Conservation (phyloP, 371 early-diverging fungal species). For the Mucor mucedo region DNA sequence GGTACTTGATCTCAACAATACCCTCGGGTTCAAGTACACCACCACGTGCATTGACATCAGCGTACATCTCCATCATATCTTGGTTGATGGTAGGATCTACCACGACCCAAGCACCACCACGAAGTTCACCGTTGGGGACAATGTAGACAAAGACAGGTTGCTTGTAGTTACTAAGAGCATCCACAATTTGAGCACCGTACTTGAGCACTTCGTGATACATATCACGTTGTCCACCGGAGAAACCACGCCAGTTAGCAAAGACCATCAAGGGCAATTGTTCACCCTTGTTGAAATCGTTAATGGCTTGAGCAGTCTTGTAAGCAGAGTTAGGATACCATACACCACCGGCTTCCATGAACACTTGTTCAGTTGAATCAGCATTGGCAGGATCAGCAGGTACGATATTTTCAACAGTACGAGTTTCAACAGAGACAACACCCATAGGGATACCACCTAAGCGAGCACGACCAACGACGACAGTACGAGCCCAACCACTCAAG, state of each 20-base stretch:
- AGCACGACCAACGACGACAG: slow-evolving; percentile 89
- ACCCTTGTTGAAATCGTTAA: slow-evolving; percentile 97
- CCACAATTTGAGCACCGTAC: slow-evolving; percentile 97
- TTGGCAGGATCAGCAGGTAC: slow-evolving; percentile 96
- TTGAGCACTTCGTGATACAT: slow-evolving; percentile 98
- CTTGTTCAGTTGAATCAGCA: slow-evolving; percentile 87
- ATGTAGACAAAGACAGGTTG: slow-evolving; percentile 99
- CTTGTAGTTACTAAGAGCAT: slow-evolving; percentile 91
- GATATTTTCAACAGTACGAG: slow-evolving; percentile 88
- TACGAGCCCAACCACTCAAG: slow-evolving; percentile 69
- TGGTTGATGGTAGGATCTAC: slow-evolving; percentile 98
- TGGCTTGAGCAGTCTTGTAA: slow-evolving; percentile 98
- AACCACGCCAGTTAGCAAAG: slow-evolving; percentile 99
- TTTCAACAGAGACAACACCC: slow-evolving; percentile 98
- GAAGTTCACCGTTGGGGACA: slow-evolving; percentile 93
- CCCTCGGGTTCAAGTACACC: slow-evolving; percentile 99
- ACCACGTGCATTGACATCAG: slow-evolving; percentile 89
- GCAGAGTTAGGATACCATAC: slow-evolving; percentile 99
- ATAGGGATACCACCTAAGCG: slow-evolving; percentile 96
- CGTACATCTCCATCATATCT: slow-evolving; percentile 98
- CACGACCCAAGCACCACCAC: slow-evolving; percentile 99
- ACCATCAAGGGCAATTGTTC: slow-evolving; percentile 98
- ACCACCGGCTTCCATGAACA: slow-evolving; percentile 92
- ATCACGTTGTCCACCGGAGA: slow-evolving; percentile 98
- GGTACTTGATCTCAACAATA: slow-evolving; percentile 98